Evolutionary conservation across 2,329 filamentous ascomycete genomes (phyloP).

Genomic region (Chaetomiaceae sp.): DNA sequence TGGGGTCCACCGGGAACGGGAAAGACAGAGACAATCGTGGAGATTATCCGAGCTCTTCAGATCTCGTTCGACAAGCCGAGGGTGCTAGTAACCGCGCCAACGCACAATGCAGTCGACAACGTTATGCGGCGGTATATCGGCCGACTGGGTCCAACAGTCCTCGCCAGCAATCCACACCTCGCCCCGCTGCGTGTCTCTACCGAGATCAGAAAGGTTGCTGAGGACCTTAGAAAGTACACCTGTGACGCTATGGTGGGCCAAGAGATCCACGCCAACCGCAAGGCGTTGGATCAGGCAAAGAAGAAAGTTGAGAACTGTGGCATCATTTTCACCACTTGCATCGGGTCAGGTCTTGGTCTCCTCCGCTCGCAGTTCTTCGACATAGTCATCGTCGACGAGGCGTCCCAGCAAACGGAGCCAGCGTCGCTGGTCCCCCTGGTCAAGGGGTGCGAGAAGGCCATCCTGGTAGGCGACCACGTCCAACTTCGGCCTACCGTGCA

Average conservation of each 20-base stretch:
- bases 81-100: conserved; percentile 40
- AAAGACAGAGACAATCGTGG: conserved; percentile 41
- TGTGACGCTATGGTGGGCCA: conserved; percentile 33
- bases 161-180: not conserved
- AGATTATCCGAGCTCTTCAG: conserved; percentile 35
- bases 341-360: conserved; percentile 39
- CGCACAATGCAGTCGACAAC: conserved; percentile 44
- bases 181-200: conserved; percentile 31
- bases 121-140: conserved; percentile 36
- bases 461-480: conserved; percentile 45
- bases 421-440: conserved; percentile 38
- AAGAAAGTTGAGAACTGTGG: conserved; percentile 34
- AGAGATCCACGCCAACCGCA: conserved; percentile 28
- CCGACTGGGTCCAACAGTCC: not conserved
- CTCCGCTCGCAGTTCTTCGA: conserved; percentile 37
- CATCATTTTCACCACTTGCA: conserved; percentile 44
- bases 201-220: conserved; percentile 34
- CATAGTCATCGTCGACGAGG: conserved; percentile 43
- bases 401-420: conserved; percentile 44
- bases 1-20: conserved; percentile 45
- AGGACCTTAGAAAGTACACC: conserved; percentile 34
- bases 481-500: conserved; percentile 43
- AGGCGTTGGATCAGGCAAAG: conserved; percentile 35
- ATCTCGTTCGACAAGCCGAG: conserved; percentile 23
- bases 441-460: conserved; percentile 40